Evolutionary conservation across 2,329 filamentous ascomycete genomes (phyloP).

Genomic region (Diaporthe sp.): DNA sequence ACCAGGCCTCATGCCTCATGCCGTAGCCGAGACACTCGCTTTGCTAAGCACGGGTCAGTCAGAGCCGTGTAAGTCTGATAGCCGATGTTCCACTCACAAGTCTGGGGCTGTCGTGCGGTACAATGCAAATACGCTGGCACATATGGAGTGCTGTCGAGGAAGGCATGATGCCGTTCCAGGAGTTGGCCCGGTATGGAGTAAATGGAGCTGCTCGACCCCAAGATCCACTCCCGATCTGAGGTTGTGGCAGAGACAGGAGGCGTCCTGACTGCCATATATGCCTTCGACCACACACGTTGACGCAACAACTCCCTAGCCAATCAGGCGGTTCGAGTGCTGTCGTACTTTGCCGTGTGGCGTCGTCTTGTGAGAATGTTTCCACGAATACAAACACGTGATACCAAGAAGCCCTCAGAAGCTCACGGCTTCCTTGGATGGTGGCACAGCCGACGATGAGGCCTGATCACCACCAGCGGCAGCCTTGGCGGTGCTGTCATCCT

Average conservation of each 20-base stretch:
- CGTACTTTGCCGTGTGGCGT: too few species aligned
- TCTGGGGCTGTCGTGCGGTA: too few species aligned
- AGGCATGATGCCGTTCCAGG: background rate
- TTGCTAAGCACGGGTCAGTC: background rate
- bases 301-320: background rate
- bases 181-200: background rate
- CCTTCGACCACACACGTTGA: background rate
- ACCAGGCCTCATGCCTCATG: background rate
- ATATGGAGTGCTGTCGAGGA: background rate
- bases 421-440: conserved; percentile 32
- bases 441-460: conserved; percentile 3
- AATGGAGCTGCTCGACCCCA: too few species aligned
- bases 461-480: conserved; percentile 7
- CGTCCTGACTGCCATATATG: background rate
- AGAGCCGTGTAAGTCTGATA: background rate
- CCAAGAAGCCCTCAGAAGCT: background rate
- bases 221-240: background rate
- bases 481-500: background rate
- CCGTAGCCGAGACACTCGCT: background rate
- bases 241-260: background rate
- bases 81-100: background rate
- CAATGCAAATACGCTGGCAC: too few species aligned
- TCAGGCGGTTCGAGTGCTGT: background rate
- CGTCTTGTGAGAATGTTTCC: background rate
- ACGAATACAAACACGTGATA: background rate